Evolutionary conservation across 768 basidiomycete genomes (phyloP).

Genomic region (Roridomyces roridus): DNA sequence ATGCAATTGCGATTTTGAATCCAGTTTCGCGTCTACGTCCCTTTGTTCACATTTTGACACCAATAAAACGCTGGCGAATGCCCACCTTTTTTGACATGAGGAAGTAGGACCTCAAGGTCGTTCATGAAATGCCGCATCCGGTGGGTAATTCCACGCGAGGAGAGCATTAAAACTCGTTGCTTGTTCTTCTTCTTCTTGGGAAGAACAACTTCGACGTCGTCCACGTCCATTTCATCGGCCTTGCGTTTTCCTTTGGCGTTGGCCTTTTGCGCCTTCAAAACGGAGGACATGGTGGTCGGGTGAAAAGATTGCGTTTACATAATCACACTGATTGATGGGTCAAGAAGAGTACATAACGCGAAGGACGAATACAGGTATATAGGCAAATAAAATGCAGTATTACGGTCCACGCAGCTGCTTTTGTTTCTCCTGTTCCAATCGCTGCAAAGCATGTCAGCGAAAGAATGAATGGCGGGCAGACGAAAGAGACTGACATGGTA

Average conservation of each 20-base stretch:
- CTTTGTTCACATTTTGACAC: constrained; percentile 2
- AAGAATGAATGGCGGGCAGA: neutral
- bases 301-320: neutral
- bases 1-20: constrained; percentile 93
- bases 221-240: constrained; percentile 64
- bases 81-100: constrained; percentile 96
- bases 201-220: constrained; percentile 40
- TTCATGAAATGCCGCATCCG: constrained; percentile 98
- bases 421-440: constrained; percentile 89
- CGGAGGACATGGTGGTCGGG: constrained; percentile 58
- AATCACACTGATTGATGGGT: too few species aligned
- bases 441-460: constrained; percentile 46
- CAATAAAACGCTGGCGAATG: neutral
- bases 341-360: constrained; percentile 4
- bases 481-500: constrained; percentile 67
- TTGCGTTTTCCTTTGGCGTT: constrained; percentile 68
- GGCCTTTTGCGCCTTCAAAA: constrained; percentile 65
- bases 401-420: constrained; percentile 66
- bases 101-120: constrained; percentile 87
- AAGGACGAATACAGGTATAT: constrained; percentile 12
- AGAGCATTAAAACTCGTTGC: constrained; percentile 92
- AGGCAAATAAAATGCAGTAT: constrained; percentile 9
- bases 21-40: constrained; percentile 88
- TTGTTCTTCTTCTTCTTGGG: constrained; percentile 81
- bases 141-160: constrained; percentile 93